These are phyloP conservation scores for Hypomontagnella monticulosa DNA, from an alignment of 495 filamentous ascomycete genomes.

Conservation along the genomic window DNA sequence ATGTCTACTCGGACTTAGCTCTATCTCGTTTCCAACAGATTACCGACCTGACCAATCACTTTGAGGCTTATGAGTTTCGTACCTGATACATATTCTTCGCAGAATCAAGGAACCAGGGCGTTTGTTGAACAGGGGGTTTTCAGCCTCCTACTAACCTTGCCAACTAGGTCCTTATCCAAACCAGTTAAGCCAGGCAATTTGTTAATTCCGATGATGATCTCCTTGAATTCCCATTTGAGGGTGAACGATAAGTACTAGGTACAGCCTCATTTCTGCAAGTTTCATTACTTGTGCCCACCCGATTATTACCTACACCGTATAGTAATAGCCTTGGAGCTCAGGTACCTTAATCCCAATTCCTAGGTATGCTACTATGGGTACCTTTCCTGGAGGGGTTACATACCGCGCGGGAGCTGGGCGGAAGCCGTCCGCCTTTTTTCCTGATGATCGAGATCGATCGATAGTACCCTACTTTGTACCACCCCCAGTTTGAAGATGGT, in stretches of 20 bases:
- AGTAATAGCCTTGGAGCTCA: background rate
- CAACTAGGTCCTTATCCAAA: conserved; percentile 15
- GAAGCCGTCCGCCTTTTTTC: background rate
- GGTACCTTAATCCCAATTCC: background rate
- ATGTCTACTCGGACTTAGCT: too few species aligned
- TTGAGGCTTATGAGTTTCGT: background rate
- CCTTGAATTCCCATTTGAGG: background rate
- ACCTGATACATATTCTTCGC: background rate
- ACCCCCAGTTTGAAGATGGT: conserved; percentile 4
- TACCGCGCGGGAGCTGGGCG: conserved; percentile 13
- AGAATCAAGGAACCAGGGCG: conserved; percentile 28
- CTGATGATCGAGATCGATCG: conserved; percentile 37
- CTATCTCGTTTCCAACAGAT: conserved; percentile 1
- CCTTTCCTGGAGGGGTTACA: conserved; percentile 23
- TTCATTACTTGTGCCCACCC: conserved; percentile 5
- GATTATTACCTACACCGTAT: conserved; percentile 22
- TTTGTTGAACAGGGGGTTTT: conserved; percentile 22
- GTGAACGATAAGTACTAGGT: background rate
- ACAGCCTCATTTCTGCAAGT: conserved; percentile 10
- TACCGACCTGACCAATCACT: conserved; percentile 16
- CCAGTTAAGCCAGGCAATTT: conserved; percentile 16
- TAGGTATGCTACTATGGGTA: background rate
- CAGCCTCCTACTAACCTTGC: conserved; percentile 27
- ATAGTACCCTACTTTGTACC: conserved; percentile 17
- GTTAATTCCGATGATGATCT: conserved; percentile 21